Conservation (phyloP, 2,329 filamentous ascomycete genomes). For the Scytalidium lignicola region DNA sequence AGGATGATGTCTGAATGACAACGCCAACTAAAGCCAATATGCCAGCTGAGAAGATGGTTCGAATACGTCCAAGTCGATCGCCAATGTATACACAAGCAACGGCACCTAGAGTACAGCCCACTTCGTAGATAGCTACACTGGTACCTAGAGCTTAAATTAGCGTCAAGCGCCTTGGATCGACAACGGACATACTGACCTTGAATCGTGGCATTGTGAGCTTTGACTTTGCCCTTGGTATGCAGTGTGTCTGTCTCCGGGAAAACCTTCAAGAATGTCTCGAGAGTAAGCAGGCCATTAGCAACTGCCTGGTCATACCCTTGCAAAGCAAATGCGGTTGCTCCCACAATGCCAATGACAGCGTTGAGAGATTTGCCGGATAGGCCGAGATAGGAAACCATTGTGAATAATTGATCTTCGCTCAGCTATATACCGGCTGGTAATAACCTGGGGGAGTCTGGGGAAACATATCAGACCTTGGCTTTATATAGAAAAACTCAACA, state of each 20-base stretch:
- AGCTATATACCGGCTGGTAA: no score
- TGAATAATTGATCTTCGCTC: no score
- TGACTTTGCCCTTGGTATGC: neutral
- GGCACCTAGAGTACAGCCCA: neutral
- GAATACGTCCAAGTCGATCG: neutral
- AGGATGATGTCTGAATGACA: slow-evolving; percentile 34
- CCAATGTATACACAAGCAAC: neutral
- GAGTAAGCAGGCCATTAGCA: slow-evolving; percentile 1
- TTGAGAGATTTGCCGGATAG: slow-evolving; percentile 1
- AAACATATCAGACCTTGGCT: no score
- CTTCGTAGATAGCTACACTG: neutral
- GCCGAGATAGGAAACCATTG: slow-evolving; percentile 1
- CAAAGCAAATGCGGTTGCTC: neutral
- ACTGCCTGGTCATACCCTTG: slow-evolving; percentile 3
- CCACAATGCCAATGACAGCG: slow-evolving; percentile 4
- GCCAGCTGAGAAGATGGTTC: slow-evolving; percentile 1
- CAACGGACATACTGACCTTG: slow-evolving; percentile 15
- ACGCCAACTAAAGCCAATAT: slow-evolving; percentile 36
- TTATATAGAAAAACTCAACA: no score
- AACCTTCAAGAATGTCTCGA: slow-evolving; percentile 47
- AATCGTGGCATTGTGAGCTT: slow-evolving; percentile 1
- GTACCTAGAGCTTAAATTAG: slow-evolving; percentile 1
- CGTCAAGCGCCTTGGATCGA: no score
- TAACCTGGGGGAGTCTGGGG: no score
- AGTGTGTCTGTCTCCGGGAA: slow-evolving; percentile 27